A percentile compares a stretch with the other conserved stretches of the same genome.
phyloP scores from a whole-genome alignment of 177 flowering plant species.

The Vitis hybrid region DNA sequence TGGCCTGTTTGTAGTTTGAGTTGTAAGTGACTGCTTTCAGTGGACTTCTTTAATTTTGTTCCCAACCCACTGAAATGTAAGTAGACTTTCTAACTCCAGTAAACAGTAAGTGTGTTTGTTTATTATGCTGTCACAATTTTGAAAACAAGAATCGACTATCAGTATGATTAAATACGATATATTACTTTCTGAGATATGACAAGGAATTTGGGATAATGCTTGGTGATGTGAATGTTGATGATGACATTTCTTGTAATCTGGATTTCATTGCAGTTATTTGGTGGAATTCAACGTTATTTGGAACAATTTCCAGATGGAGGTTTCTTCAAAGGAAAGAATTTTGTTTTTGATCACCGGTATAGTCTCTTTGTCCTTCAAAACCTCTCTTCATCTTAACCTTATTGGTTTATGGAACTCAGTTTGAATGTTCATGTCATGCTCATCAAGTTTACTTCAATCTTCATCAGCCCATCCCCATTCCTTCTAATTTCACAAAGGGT shows the following conservation, averaged over 20 bases:
- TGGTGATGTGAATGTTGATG: background rate
- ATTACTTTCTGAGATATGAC: background rate
- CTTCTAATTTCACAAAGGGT: no score
- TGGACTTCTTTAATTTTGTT: background rate
- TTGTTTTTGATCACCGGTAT: slow-evolving; percentile 97
- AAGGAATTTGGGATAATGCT: background rate
- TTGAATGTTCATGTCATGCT: background rate
- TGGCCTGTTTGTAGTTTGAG: background rate
- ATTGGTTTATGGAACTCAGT: background rate
- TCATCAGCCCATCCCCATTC: background rate
- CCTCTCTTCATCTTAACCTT: background rate
- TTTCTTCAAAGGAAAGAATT: slow-evolving; percentile 90
- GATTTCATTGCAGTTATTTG: slow-evolving; percentile 65
- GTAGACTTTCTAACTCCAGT: background rate
- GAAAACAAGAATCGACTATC: background rate
- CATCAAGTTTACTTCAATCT: background rate
- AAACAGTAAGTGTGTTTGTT: background rate
- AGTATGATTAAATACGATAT: background rate
- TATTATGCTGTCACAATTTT: background rate
- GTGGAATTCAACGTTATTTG: slow-evolving; percentile 93
- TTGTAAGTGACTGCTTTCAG: background rate
- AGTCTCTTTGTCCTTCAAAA: background rate
- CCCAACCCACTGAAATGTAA: background rate
- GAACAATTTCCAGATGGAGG: slow-evolving; percentile 98
- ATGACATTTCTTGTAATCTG: background rate